phyloP scores from a whole-genome alignment of 306 rosid genomes.

The Lablab purpureus region DNA sequence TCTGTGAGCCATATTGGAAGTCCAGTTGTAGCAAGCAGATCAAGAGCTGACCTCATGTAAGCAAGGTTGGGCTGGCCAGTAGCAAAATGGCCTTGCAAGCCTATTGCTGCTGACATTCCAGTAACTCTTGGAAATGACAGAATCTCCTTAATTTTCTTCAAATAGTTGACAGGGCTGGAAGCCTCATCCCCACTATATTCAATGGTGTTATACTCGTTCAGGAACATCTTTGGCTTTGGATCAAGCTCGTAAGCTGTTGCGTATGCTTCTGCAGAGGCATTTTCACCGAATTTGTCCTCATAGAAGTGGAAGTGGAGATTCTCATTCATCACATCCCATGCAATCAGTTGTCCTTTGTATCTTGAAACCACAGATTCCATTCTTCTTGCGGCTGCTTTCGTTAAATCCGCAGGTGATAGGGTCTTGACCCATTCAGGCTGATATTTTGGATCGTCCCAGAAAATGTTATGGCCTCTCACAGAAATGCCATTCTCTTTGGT shows the following conservation, averaged over 20 bases:
- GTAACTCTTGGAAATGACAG: slow-evolving; percentile 55
- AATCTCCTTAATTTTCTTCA: slow-evolving; percentile 56
- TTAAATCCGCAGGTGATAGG: slow-evolving; percentile 54
- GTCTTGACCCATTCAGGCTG: slow-evolving; percentile 72
- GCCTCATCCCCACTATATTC: slow-evolving; percentile 53
- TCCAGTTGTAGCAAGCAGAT: slow-evolving; percentile 57
- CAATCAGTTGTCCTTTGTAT: slow-evolving; percentile 69
- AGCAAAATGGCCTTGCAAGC: slow-evolving; percentile 68
- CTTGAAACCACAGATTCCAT: slow-evolving; percentile 69
- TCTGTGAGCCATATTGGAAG: slow-evolving; percentile 85
- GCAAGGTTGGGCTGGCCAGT: slow-evolving; percentile 62
- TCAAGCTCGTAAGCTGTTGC: slow-evolving; percentile 63
- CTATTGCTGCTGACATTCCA: slow-evolving; percentile 57
- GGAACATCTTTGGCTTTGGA: slow-evolving; percentile 63
- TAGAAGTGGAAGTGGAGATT: slow-evolving; percentile 73
- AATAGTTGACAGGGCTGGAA: slow-evolving; percentile 53
- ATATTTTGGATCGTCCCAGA: slow-evolving; percentile 60
- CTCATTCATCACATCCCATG: slow-evolving; percentile 88
- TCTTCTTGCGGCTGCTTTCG: slow-evolving; percentile 57
- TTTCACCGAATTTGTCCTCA: slow-evolving; percentile 63
- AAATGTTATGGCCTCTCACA: slow-evolving; percentile 75
- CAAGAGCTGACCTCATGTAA: slow-evolving; percentile 72
- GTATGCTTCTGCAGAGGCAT: slow-evolving; percentile 62
- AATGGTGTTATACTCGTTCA: slow-evolving; percentile 75
- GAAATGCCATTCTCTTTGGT: slow-evolving; percentile 56